Evolutionary conservation across 768 basidiomycete genomes (phyloP).

Genomic region (Boletus rubescentipes): DNA sequence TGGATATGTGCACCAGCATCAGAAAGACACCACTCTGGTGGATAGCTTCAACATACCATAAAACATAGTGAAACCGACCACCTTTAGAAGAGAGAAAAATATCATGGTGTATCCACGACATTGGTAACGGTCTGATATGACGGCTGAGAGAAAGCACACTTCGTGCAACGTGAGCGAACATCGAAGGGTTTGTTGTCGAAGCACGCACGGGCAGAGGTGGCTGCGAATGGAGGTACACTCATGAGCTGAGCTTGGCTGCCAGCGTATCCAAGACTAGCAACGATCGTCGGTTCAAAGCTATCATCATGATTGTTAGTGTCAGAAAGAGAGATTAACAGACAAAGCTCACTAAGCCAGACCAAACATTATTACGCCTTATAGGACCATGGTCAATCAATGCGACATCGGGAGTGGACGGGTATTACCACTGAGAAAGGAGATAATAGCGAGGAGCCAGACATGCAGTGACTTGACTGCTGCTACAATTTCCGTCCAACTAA

Average conservation of each 20-base stretch:
- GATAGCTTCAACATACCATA: background rate
- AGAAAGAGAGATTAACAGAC: background rate
- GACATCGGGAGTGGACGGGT: background rate
- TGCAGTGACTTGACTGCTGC: constrained; percentile 52
- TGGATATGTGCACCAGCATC: background rate
- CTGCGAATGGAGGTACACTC: constrained; percentile 42
- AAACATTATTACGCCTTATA: constrained; percentile 14
- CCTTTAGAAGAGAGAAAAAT: constrained; percentile 42
- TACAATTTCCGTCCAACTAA: constrained; percentile 59
- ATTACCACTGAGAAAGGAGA: background rate
- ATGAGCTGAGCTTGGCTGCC: constrained; percentile 57
- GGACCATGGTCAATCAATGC: background rate
- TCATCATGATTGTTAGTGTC: background rate
- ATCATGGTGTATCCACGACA: constrained; percentile 50
- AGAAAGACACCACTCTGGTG: background rate
- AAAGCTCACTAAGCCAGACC: constrained; percentile 23
- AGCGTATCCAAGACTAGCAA: constrained; percentile 57
- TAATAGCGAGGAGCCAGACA: constrained; percentile 2
- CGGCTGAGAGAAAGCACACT: constrained; percentile 43
- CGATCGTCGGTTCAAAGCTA: constrained; percentile 38
- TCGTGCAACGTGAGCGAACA: background rate
- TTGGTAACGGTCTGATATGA: constrained; percentile 52
- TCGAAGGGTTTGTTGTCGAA: background rate
- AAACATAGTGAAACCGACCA: constrained; percentile 26
- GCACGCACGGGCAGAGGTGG: constrained; percentile 39